Evolutionary conservation across 139 green algal genomes (phyloP).

Genomic region (Chlorella sp.): DNA sequence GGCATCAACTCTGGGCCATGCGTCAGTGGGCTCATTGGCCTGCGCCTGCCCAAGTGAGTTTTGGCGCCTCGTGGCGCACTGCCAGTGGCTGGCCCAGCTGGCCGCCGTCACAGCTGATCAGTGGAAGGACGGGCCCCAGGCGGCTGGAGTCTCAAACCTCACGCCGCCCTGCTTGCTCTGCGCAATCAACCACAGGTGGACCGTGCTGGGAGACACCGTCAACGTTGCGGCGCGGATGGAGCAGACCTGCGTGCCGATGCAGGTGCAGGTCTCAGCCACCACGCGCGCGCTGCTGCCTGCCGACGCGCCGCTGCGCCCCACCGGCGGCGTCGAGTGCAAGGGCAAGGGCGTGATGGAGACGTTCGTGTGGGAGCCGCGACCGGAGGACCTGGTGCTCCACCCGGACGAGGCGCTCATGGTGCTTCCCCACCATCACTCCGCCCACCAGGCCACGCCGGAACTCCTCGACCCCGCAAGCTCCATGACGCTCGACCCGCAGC

Average conservation of each 20-base stretch:
- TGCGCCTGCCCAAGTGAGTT: neutral
- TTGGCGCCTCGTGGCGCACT: neutral
- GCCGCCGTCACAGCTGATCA: too few species aligned
- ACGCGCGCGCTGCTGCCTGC: neutral
- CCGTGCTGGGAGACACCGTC: slow-evolving; percentile 13
- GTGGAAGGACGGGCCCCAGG: too few species aligned
- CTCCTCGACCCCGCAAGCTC: too few species aligned
- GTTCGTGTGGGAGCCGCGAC: neutral
- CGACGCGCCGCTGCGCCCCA: neutral
- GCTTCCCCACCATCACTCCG: too few species aligned
- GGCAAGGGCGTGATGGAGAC: slow-evolving; percentile 1
- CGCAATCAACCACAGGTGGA: neutral
- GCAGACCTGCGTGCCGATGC: neutral
- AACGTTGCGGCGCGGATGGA: slow-evolving; percentile 14
- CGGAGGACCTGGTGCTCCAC: neutral
- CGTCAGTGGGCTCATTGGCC: neutral
- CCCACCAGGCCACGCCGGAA: too few species aligned
- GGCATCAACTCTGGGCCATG: neutral
- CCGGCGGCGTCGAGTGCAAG: neutral
- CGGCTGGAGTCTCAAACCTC: too few species aligned
- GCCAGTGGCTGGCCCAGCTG: too few species aligned
- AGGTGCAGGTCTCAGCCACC: slow-evolving; percentile 5
- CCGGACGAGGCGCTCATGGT: too few species aligned
- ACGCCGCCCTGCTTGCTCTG: too few species aligned
- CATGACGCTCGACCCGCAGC: too few species aligned